Evolutionary conservation across 2,329 filamentous ascomycete species (phyloP).

Genomic region (Sclerotinia trifoliorum): DNA sequence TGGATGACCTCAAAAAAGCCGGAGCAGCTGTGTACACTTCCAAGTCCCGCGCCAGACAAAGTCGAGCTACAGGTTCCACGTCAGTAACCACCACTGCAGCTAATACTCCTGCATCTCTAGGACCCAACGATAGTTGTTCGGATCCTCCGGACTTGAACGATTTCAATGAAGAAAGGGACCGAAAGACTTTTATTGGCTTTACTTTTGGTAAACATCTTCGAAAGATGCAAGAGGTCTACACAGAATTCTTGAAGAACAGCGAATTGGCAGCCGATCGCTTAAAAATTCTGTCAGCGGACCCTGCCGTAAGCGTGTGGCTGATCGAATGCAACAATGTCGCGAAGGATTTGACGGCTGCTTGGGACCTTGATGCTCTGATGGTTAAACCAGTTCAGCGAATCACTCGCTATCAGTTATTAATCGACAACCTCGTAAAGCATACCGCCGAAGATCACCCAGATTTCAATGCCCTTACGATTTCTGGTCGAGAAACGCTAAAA

Average conservation of each 20-base stretch:
- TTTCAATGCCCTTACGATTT: conserved; percentile 58
- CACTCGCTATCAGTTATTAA: conserved; percentile 86
- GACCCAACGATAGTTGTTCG: conserved; percentile 31
- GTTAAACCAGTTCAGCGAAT: conserved; percentile 96
- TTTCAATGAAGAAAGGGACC: conserved; percentile 38
- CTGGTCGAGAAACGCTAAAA: conserved; percentile 56
- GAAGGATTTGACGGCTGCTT: conserved; percentile 86
- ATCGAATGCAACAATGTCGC: conserved; percentile 91
- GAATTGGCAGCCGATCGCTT: conserved; percentile 61
- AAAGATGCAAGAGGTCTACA: conserved; percentile 59
- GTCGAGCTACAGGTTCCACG: conserved; percentile 22
- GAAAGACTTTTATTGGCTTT: conserved; percentile 37
- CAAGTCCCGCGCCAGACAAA: conserved; percentile 45
- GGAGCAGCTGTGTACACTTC: conserved; percentile 73
- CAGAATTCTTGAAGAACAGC: conserved; percentile 62
- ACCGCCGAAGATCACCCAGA: conserved; percentile 86
- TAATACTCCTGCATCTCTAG: conserved; percentile 25
- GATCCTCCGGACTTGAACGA: conserved; percentile 34
- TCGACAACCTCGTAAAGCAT: conserved; percentile 74
- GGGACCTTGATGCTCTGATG: conserved; percentile 92
- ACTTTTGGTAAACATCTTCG: conserved; percentile 50
- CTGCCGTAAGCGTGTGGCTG: conserved; percentile 76
- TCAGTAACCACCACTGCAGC: conserved; percentile 17
- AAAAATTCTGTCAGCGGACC: conserved; percentile 61
- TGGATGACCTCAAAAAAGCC: conserved; percentile 76